A percentile compares a stretch with the other conserved stretches of the same genome.
Evolutionary conservation across 2,329 filamentous ascomycete genomes (phyloP).

Genomic region (Ceratocystis destructans): DNA sequence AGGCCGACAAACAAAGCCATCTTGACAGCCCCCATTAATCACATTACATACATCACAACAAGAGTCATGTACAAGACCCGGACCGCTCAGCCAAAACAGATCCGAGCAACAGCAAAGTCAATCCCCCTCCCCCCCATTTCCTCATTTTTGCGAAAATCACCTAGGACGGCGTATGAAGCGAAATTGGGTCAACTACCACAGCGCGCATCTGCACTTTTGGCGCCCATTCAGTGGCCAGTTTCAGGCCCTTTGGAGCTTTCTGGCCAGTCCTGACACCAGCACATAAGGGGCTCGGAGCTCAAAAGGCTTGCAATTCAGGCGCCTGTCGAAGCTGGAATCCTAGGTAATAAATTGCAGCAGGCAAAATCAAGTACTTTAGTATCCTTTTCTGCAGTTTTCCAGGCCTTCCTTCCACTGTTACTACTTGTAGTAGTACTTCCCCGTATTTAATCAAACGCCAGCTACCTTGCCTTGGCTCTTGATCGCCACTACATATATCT

Average conservation of each 20-base stretch:
- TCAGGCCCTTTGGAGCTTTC: background rate
- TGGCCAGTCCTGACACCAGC: background rate
- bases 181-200: background rate
- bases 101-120: background rate
- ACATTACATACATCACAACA: background rate
- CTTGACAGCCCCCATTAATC: background rate
- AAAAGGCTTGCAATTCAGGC: background rate
- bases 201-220: conserved; percentile 1
- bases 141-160: background rate
- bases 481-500: background rate
- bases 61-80: background rate
- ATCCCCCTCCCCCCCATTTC: background rate
- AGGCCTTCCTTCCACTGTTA: background rate
- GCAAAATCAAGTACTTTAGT: background rate
- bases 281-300: background rate
- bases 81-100: background rate
- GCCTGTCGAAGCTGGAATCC: background rate
- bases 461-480: background rate
- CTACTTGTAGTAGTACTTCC: background rate
- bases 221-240: background rate
- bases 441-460: conserved; percentile 6
- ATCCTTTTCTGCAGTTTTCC: too few relatives aligned
- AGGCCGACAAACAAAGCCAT: too few relatives aligned
- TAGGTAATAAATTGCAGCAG: background rate
- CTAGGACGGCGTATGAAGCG: background rate